A percentile compares a stretch with the other conserved stretches of the same genome.
phyloP scores from a whole-genome alignment of 805 yeast genomes.

The Clavispora phyllophila region DNA sequence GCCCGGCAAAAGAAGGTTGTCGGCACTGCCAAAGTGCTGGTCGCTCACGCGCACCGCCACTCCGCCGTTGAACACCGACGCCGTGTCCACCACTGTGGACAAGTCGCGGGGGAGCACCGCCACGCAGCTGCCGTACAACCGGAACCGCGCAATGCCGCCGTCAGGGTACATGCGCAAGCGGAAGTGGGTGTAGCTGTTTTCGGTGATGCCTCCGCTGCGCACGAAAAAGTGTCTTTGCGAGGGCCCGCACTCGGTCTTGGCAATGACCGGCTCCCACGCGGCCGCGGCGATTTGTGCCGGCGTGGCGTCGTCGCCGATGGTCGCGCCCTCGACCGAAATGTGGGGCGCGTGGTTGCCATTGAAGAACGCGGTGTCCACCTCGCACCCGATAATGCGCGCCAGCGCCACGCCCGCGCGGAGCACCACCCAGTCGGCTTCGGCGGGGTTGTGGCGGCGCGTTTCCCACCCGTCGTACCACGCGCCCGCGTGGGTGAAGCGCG shows the following conservation, averaged over 20 bases:
- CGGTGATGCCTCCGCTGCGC: slow-evolving; percentile 51
- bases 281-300: slow-evolving; percentile 20
- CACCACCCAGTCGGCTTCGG: slow-evolving; percentile 83
- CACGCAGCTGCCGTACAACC: slow-evolving; percentile 78
- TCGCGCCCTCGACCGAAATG: slow-evolving; percentile 75
- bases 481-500: slow-evolving; percentile 75
- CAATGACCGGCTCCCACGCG: slow-evolving; percentile 69
- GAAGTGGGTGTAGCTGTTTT: slow-evolving; percentile 65
- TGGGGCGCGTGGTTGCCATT: slow-evolving; percentile 94
- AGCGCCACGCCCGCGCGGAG: slow-evolving; percentile 77
- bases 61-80: slow-evolving; percentile 83
- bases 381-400: slow-evolving; percentile 77
- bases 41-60: slow-evolving; percentile 79
- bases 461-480: slow-evolving; percentile 99
- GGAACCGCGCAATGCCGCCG: slow-evolving; percentile 95
- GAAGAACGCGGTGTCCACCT: slow-evolving; percentile 90
- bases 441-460: slow-evolving; percentile 87
- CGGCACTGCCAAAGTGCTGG: slow-evolving; percentile 92
- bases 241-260: slow-evolving; percentile 81
- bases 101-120: slow-evolving; percentile 58
- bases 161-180: slow-evolving; percentile 93
- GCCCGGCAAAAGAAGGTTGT: slow-evolving; percentile 85
- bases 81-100: slow-evolving; percentile 56
- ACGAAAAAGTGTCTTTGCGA: slow-evolving; percentile 78
- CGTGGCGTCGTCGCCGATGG: slow-evolving; percentile 30